Base-by-base conservation (phyloP, 2,329 filamentous ascomycete species). In the Venturiaceae sp. region DNA sequence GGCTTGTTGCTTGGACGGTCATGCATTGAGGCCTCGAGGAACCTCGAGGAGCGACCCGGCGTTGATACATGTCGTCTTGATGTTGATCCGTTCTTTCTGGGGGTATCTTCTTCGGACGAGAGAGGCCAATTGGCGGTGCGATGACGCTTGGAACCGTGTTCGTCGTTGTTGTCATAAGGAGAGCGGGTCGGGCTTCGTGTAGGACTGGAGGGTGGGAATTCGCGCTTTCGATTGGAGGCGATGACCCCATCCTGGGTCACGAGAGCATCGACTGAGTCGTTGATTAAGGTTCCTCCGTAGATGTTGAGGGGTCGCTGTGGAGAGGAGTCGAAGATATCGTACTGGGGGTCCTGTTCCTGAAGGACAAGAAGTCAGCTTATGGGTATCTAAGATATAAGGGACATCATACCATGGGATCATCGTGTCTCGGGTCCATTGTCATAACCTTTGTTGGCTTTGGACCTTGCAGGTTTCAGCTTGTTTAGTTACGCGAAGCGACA, bases 11-110 rank as follows among this genome's bases (percentile, higher is more conserved):
- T 92, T 33, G 82, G 77, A 63, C 88, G 84, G 71, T 95, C 89
- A 67, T 86, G 90, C 88, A 96, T 92, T 66, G 87, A 92, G 41
- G 87, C 91, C 73, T 96, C 91, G 37, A 81, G 71, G 63, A 87
- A 87, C 58, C 74, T 86, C 66, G 80, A 95, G 77, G 73, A 83
- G 69, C 75, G 83, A 46, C 33, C 52, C 16, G 52, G 46, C 3
- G 34, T 33, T 7, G 44, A 30, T 30, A 28, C 46, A 37, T 50
- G 36, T 14, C 32, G 39, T 9, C 30, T 21, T 33, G 32, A 53
- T 14, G 41, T 6, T 14, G 58, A 55, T 16, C 44, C n/a, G 39
- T 57, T 9, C 4, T 46, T 37, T 23, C 37, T 32, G 28, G 33
- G 32, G 41, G 37, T 55, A 19, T 56, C 57, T 30, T 58, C 53